Evolutionary conservation across 441 rosid species (phyloP), one percentile per base, ranked within the genome.

Genomic region (Adansonia grandidieri): DNA sequence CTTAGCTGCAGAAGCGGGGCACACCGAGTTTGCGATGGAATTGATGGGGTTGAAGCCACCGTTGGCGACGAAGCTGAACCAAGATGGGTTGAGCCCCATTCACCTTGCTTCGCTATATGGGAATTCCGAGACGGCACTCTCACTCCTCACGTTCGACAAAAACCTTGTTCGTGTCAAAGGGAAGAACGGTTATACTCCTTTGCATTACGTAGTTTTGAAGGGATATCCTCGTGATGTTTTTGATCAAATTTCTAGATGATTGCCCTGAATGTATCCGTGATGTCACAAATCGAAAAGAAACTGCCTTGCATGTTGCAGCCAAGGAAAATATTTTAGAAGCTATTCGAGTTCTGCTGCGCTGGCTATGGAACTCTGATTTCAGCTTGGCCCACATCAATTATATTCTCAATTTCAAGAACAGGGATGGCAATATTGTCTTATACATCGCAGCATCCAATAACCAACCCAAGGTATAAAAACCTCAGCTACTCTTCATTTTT

Each of bases 141-240:
- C 28, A 7, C 62, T 76, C 4, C 5, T 53, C 3, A 1, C 8
- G 9, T 48, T 51, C 47, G 53, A 65, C n/a, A 17, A 42, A 3
- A 45, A 51, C 2, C 74, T 77, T 5, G 32, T 54, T 28, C 66
- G 45, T 11, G 65, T 77, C 44, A 42, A 77, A 67, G 74, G 56
- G 28, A 67, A 77, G 53, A 11, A 68, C 0, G 74, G 67, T 10
- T 66, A 47, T 50, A 77, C 80, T 32, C 70, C 50, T 32, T 61
- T 70, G 2, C 70, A 77, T 32, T 47, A 9, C n/a, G 48, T 10
- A 9, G 48, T 28, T 11, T 2, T 19, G 60, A 1, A 13, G 20
- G 79, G 60, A 11, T 7, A 44, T 15, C 15, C 7, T 1, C 2
- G 15, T 42, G 6, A 5, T 56, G 24, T 68, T 57, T 57, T 67